Percentiles rank a stretch among this genome's conserved stretches.
phyloP scores from a whole-genome alignment of 2,329 filamentous ascomycete genomes.

The Trichoderma gracile region DNA sequence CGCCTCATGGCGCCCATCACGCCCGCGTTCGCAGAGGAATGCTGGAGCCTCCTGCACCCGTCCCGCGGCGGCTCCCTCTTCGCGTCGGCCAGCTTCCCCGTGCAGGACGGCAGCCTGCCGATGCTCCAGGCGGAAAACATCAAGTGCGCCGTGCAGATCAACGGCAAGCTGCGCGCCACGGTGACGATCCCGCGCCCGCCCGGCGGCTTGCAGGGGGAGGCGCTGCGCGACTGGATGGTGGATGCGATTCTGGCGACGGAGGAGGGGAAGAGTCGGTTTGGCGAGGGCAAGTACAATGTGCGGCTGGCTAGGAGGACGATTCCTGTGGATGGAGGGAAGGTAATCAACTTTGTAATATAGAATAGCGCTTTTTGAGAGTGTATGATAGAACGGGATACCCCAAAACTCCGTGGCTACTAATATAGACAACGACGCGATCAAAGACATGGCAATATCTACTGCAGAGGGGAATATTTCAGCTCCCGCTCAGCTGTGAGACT shows the following conservation, averaged over 20 bases:
- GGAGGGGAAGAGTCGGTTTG: slow-evolving; percentile 59
- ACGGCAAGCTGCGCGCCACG: slow-evolving; percentile 73
- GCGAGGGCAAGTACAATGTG: slow-evolving; percentile 47
- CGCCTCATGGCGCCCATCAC: slow-evolving; percentile 77
- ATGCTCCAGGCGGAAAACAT: slow-evolving; percentile 53
- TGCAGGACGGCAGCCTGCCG: slow-evolving; percentile 51
- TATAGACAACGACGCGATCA: slow-evolving; percentile 9
- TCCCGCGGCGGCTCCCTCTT: slow-evolving; percentile 43
- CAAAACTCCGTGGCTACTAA: slow-evolving; percentile 9
- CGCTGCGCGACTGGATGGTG: slow-evolving; percentile 62
- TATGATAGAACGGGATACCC: slow-evolving; percentile 24
- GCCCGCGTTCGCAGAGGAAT: slow-evolving; percentile 79
- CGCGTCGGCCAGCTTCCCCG: slow-evolving; percentile 59
- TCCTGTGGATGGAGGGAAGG: slow-evolving; percentile 64
- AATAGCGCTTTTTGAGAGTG: slow-evolving; percentile 17
- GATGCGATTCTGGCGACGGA: slow-evolving; percentile 60
- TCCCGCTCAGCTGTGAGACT: background rate
- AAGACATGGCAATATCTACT: slow-evolving; percentile 1
- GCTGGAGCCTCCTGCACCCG: slow-evolving; percentile 63
- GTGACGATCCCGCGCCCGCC: slow-evolving; percentile 61
- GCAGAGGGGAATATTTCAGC: background rate
- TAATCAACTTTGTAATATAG: slow-evolving; percentile 72
- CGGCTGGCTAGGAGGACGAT: slow-evolving; percentile 63
- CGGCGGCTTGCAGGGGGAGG: slow-evolving; percentile 43
- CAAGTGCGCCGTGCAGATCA: slow-evolving; percentile 71